Evolutionary conservation across 192 early-diverging fungal species (phyloP).

Genomic region (Coemansia sp.): DNA sequence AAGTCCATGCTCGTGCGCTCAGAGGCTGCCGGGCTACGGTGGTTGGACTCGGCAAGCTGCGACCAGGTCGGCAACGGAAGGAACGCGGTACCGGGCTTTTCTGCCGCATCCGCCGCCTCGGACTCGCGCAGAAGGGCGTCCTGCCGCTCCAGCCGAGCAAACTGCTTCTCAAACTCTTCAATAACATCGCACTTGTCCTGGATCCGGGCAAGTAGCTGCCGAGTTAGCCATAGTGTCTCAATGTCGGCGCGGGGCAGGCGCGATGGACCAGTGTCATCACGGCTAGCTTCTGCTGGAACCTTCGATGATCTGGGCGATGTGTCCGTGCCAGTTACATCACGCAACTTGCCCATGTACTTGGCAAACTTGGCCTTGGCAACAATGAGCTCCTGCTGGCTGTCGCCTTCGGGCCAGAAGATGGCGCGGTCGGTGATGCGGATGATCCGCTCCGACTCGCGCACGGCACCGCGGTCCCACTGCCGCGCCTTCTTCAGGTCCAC

Average conservation of each 20-base stretch:
- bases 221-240: slow-evolving; percentile 49
- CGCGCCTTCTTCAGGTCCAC: slow-evolving; percentile 38
- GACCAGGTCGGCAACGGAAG: slow-evolving; percentile 42
- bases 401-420: slow-evolving; percentile 42
- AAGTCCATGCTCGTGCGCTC: slow-evolving; percentile 45
- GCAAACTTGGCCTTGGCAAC: slow-evolving; percentile 39
- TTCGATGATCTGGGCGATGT: neutral
- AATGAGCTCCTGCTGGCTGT: slow-evolving; percentile 43
- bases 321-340: slow-evolving; percentile 18
- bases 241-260: slow-evolving; percentile 39
- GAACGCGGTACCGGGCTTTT: neutral
- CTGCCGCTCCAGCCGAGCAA: slow-evolving; percentile 41
- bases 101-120: slow-evolving; percentile 15
- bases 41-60: slow-evolving; percentile 33
- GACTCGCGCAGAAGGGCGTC: slow-evolving; percentile 39
- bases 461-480: slow-evolving; percentile 26
- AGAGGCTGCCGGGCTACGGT: slow-evolving; percentile 29
- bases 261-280: neutral
- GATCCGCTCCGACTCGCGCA: slow-evolving; percentile 35
- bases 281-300: neutral
- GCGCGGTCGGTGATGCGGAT: slow-evolving; percentile 41
- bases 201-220: slow-evolving; percentile 40
- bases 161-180: slow-evolving; percentile 46
- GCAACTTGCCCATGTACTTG: slow-evolving; percentile 47
- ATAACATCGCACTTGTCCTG: slow-evolving; percentile 37